phyloP scores from a whole-genome alignment of 208 protist genomes.

The Phytomonas sp. region DNA sequence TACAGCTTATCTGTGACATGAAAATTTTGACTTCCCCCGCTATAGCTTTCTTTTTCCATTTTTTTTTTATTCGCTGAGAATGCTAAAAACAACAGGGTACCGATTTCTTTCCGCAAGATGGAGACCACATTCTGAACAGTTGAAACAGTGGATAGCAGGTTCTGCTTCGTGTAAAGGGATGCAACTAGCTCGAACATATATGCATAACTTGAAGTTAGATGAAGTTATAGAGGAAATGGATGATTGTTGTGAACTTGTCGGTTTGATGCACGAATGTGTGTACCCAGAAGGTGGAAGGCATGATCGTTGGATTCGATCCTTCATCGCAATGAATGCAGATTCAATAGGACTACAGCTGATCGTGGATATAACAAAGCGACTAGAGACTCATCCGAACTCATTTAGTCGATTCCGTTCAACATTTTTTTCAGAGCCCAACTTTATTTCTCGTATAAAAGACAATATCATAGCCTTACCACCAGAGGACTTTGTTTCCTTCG shows the following conservation, averaged over 20 bases:
- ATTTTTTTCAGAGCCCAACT: neutral
- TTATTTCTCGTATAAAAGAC: constrained; percentile 1
- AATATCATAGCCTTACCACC: neutral
- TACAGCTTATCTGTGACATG: neutral
- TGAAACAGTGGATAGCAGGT: constrained; percentile 48
- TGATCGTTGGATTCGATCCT: neutral
- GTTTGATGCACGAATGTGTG: constrained; percentile 13
- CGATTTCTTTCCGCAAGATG: constrained; percentile 24
- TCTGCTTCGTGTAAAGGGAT: constrained; percentile 19
- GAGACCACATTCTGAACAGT: constrained; percentile 52
- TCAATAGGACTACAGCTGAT: neutral
- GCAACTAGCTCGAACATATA: constrained; percentile 15
- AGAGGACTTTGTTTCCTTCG: neutral
- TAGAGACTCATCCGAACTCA: neutral
- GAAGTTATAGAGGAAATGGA: constrained; percentile 17
- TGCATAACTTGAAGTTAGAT: constrained; percentile 16
- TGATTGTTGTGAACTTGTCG: constrained; percentile 18
- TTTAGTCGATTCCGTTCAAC: neutral
- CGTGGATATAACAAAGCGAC: neutral
- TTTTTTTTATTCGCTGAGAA: neutral
- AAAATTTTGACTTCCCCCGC: neutral
- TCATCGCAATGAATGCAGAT: neutral
- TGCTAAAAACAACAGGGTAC: constrained; percentile 3
- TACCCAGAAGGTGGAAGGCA: constrained; percentile 17
- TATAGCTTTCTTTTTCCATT: neutral